A percentile compares a stretch with the other conserved stretches of the same genome.
Evolutionary conservation across 208 protist genomes (phyloP).

Genomic region (Paratrypanosoma confusum): DNA sequence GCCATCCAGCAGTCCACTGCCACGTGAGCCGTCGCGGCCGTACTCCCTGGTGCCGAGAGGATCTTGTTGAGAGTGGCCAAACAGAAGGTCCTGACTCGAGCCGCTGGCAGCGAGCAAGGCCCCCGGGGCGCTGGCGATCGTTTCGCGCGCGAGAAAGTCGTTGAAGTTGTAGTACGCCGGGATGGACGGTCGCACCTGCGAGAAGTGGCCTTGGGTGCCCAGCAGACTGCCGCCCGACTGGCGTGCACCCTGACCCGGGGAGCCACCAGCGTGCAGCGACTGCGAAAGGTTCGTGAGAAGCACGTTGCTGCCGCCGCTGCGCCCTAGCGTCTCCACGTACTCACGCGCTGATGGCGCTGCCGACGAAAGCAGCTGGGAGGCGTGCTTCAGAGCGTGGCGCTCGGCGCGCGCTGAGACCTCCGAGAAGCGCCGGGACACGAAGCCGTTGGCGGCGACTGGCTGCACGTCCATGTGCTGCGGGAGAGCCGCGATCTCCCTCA

Average conservation of each 20-base stretch:
- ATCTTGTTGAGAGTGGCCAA: too few relatives aligned
- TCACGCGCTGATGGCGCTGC: neutral
- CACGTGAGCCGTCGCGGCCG: too few relatives aligned
- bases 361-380: neutral
- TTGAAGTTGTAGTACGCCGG: conserved; percentile 37
- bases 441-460: conserved; percentile 27
- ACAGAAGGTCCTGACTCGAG: too few relatives aligned
- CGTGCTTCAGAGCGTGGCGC: conserved; percentile 32
- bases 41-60: too few relatives aligned
- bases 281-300: too few relatives aligned
- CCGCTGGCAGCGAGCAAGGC: too few relatives aligned
- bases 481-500: conserved; percentile 61
- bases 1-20: too few relatives aligned
- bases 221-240: too few relatives aligned
- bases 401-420: conserved; percentile 23
- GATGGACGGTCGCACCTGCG: neutral
- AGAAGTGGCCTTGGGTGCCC: too few relatives aligned
- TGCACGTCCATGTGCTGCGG: conserved; percentile 31
- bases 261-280: too few relatives aligned
- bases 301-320: conserved; percentile 2
- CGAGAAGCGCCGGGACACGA: conserved; percentile 38
- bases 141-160: conserved; percentile 14
- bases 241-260: too few relatives aligned
- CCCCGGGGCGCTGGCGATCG: too few relatives aligned
- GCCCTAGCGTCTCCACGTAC: neutral